Percentiles rank a stretch among this genome's conserved stretches.
phyloP scores from a whole-genome alignment of 805 yeast species.

The Teunomyces barrocoloradensis region DNA sequence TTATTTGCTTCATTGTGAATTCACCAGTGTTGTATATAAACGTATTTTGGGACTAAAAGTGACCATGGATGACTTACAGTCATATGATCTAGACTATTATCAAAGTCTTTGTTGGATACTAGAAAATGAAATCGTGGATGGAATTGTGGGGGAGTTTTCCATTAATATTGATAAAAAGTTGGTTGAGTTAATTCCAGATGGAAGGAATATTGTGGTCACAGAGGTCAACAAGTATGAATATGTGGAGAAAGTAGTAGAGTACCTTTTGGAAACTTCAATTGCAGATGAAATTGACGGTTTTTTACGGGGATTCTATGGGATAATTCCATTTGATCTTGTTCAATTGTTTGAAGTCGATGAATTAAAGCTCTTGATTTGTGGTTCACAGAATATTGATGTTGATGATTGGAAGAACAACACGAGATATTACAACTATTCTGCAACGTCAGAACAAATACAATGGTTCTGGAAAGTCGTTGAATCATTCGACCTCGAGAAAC shows the following conservation, averaged over 20 bases:
- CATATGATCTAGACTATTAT: too few species aligned
- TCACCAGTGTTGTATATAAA: too few species aligned
- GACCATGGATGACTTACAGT: too few species aligned
- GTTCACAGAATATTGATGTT: slow-evolving; percentile 93
- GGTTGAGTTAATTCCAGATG: too few species aligned
- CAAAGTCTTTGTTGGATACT: too few species aligned
- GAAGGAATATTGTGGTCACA: slow-evolving; percentile 66
- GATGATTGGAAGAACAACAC: slow-evolving; percentile 94
- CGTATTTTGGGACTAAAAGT: too few species aligned
- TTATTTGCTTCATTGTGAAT: too few species aligned
- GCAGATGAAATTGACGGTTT: slow-evolving; percentile 84
- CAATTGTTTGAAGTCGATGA: slow-evolving; percentile 94
- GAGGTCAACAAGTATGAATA: slow-evolving; percentile 85
- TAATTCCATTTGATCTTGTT: slow-evolving; percentile 78
- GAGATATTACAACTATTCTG: slow-evolving; percentile 72
- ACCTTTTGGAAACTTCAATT: slow-evolving; percentile 77
- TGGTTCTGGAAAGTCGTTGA: slow-evolving; percentile 98
- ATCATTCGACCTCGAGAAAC: slow-evolving; percentile 88
- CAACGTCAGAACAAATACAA: slow-evolving; percentile 80
- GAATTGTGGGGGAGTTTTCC: too few species aligned
- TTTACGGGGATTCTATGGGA: slow-evolving; percentile 82
- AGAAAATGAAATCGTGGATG: too few species aligned
- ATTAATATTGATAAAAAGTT: too few species aligned
- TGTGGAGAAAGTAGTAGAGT: slow-evolving; percentile 82
- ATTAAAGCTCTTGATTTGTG: slow-evolving; percentile 85